phyloP scores from a whole-genome alignment of 2,329 filamentous ascomycete species.

The Aspergillus unguis region DNA sequence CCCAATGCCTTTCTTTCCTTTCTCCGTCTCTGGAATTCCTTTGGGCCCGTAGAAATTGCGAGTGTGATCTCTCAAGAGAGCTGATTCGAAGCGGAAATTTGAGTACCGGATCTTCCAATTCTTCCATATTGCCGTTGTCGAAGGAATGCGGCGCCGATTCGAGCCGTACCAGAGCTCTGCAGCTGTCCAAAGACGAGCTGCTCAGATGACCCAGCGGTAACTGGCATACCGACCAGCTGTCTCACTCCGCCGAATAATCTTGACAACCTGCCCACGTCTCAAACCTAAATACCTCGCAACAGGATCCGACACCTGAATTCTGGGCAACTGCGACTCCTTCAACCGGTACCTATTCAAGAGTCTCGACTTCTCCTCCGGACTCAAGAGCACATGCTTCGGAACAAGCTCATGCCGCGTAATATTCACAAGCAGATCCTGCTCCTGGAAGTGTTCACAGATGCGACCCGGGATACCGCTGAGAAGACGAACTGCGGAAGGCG shows the following conservation, averaged over 20 bases:
- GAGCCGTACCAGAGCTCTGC: background rate
- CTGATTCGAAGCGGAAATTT: background rate
- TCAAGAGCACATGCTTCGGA: conserved; percentile 86
- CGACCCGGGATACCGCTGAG: conserved; percentile 73
- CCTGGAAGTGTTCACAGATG: conserved; percentile 90
- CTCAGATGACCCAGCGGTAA: conserved; percentile 68
- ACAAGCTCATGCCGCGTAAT: conserved; percentile 98
- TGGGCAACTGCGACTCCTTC: conserved; percentile 94
- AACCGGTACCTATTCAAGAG: conserved; percentile 85
- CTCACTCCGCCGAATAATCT: conserved; percentile 94
- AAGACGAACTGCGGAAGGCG: conserved; percentile 81
- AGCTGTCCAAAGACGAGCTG: background rate
- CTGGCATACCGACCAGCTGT: conserved; percentile 95
- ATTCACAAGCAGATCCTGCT: conserved; percentile 94
- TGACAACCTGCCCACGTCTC: conserved; percentile 89
- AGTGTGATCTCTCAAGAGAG: background rate
- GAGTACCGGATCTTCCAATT: background rate
- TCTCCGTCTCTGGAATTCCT: conserved; percentile 4
- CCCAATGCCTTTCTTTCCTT: conserved; percentile 27
- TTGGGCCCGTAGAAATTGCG: too few relatives aligned
- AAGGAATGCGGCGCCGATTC: background rate
- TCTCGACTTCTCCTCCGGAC: conserved; percentile 80
- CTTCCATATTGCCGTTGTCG: background rate
- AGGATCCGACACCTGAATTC: conserved; percentile 87
- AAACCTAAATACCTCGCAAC: conserved; percentile 89